phyloP scores from a whole-genome alignment of 2,329 filamentous ascomycete genomes.

The Fusarium subtropicale region DNA sequence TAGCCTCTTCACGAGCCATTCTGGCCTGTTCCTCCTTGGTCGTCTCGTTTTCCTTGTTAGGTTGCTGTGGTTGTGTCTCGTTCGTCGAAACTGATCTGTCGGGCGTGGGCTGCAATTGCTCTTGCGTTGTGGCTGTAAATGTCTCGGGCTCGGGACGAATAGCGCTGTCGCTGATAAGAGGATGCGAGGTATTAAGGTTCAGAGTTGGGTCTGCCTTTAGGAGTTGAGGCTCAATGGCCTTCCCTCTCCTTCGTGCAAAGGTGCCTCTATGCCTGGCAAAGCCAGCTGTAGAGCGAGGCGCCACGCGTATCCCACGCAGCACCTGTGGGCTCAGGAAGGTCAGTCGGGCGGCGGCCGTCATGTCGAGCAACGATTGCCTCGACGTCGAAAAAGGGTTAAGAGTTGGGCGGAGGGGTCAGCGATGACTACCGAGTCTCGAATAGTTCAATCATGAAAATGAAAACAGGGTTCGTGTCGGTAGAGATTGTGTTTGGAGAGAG shows the following conservation, averaged over 20 bases:
- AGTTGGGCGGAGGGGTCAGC: slow-evolving; percentile 3
- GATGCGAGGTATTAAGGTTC: slow-evolving; percentile 32
- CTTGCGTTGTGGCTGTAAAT: slow-evolving; percentile 6
- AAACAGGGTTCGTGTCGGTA: background rate
- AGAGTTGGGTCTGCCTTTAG: slow-evolving; percentile 40
- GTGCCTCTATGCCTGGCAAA: slow-evolving; percentile 55
- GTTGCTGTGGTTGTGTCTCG: background rate
- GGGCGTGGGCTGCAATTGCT: slow-evolving; percentile 12
- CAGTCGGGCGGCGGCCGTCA: slow-evolving; percentile 73
- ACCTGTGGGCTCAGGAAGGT: slow-evolving; percentile 77
- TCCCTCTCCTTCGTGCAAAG: slow-evolving; percentile 69
- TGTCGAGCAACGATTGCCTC: slow-evolving; percentile 49
- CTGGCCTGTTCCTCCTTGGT: slow-evolving; percentile 43
- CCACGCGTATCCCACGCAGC: slow-evolving; percentile 61
- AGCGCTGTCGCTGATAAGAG: slow-evolving; percentile 22
- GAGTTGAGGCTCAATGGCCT: slow-evolving; percentile 67
- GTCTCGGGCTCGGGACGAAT: slow-evolving; percentile 19
- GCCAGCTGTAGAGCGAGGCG: slow-evolving; percentile 55
- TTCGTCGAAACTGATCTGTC: slow-evolving; percentile 15
- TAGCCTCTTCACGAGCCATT: slow-evolving; percentile 52
- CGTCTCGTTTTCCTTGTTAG: slow-evolving; percentile 23
- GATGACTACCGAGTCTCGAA: slow-evolving; percentile 27
- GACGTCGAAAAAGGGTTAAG: background rate
- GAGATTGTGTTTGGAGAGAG: background rate
- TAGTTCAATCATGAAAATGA: slow-evolving; percentile 40